These are phyloP conservation scores for Yarrowia keelungensis DNA, from an alignment of 805 yeast genomes.

Conservation along the genomic window DNA sequence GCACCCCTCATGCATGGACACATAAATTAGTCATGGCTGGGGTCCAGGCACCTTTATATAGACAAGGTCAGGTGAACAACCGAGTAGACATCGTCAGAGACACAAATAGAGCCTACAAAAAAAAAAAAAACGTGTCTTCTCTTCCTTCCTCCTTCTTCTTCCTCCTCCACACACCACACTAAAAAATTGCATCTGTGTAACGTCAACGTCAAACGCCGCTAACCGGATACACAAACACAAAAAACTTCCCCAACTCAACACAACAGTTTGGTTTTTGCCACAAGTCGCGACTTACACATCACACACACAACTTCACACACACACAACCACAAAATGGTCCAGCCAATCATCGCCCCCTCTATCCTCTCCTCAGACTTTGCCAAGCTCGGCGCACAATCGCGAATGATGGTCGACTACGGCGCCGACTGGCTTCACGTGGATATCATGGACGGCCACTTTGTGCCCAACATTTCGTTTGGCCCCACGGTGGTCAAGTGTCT, in stretches of 20 bases:
- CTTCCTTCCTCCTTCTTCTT: background rate
- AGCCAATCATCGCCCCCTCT: conserved; percentile 79
- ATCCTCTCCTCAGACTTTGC: conserved; percentile 89
- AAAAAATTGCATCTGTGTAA: conserved; percentile 3
- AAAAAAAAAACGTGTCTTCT: background rate
- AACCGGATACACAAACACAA: background rate
- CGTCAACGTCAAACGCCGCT: conserved; percentile 10
- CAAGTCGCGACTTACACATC: background rate
- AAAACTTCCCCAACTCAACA: too few species aligned
- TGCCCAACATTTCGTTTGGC: conserved; percentile 94
- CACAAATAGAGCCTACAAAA: background rate
- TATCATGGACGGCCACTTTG: conserved; percentile 99
- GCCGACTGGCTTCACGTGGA: conserved; percentile 99
- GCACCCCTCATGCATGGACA: conserved; percentile 12
- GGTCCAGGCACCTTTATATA: conserved; percentile 22
- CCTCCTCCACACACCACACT: background rate
- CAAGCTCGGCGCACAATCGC: conserved; percentile 85
- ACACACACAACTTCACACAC: background rate
- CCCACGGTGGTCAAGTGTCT: conserved; percentile 84
- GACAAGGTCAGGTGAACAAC: conserved; percentile 6
- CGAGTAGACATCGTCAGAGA: too few species aligned
- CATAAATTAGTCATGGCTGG: conserved; percentile 11
- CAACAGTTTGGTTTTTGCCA: background rate
- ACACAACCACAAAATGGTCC: conserved; percentile 41
- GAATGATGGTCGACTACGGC: conserved; percentile 73